Percentiles rank a stretch among this genome's conserved stretches.
phyloP scores from a whole-genome alignment of 768 basidiomycete species.

The Coprinopsis marcescibilis region DNA sequence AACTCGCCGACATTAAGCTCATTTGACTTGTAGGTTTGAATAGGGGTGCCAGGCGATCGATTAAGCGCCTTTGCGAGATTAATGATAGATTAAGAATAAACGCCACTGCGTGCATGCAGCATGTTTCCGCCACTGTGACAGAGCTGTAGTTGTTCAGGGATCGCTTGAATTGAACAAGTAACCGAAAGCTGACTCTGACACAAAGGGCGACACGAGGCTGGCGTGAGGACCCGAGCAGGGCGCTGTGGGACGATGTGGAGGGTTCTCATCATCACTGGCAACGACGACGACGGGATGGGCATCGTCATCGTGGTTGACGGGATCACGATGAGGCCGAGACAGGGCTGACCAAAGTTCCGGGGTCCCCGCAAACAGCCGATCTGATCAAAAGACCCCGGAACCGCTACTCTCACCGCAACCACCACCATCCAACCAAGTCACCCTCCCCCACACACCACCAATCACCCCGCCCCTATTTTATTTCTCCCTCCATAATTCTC shows the following conservation, averaged over 20 bases:
- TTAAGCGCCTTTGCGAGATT: no score
- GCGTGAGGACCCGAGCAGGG: neutral
- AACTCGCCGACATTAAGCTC: no score
- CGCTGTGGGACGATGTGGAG: neutral
- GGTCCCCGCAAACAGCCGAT: neutral
- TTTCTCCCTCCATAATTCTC: neutral
- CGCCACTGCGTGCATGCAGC: no score
- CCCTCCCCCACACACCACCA: neutral
- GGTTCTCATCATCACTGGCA: neutral
- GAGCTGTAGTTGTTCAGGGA: no score
- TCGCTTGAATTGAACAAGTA: no score
- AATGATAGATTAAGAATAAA: no score
- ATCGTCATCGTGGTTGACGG: neutral
- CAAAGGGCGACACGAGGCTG: neutral
- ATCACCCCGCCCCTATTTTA: neutral
- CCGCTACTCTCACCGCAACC: neutral
- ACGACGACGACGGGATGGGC: neutral
- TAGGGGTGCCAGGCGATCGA: no score
- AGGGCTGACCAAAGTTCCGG: neutral
- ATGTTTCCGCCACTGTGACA: no score
- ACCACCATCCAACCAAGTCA: conserved; percentile 3
- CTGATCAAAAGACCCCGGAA: conserved; percentile 1
- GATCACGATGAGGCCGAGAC: neutral
- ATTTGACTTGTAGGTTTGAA: no score
- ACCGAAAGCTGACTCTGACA: neutral